Evolutionary conservation across 805 yeast species (phyloP).

Genomic region (Sporopachydermia lactativora): DNA sequence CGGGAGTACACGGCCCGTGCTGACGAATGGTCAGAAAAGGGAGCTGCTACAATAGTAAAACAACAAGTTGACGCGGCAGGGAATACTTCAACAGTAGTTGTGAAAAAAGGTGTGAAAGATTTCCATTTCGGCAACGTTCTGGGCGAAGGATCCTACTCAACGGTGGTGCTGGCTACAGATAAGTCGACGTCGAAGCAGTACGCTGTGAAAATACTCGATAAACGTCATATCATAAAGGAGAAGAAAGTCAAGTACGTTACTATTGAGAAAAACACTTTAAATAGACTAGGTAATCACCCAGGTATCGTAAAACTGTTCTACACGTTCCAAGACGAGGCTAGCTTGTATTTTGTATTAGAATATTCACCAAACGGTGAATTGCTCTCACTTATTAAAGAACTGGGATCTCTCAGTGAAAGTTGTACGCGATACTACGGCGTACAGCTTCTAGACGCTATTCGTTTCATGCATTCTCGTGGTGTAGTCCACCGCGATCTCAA

Average conservation of each 20-base stretch:
- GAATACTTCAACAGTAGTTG: constrained; percentile 34
- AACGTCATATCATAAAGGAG: constrained; percentile 86
- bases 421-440: constrained; percentile 70
- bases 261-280: constrained; percentile 83
- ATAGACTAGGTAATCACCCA: constrained; percentile 81
- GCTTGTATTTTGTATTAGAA: constrained; percentile 83
- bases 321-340: constrained; percentile 86
- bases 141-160: constrained; percentile 95
- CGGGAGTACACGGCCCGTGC: constrained; percentile 6
- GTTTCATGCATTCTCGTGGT: constrained; percentile 78
- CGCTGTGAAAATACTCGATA: constrained; percentile 86
- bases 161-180: constrained; percentile 81
- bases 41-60: constrained; percentile 43
- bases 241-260: constrained; percentile 91
- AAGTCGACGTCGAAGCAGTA: constrained; percentile 57
- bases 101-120: constrained; percentile 53
- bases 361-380: constrained; percentile 94
- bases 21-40: constrained; percentile 40
- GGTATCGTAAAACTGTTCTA: constrained; percentile 86
- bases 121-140: constrained; percentile 78
- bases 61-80: constrained; percentile 32
- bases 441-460: constrained; percentile 83
- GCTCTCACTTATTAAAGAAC: constrained; percentile 58
- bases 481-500: constrained; percentile 89
- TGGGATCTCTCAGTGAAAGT: constrained; percentile 63